phyloP scores from a whole-genome alignment of 495 filamentous ascomycete species.

The Lasiosphaeria miniovina region DNA sequence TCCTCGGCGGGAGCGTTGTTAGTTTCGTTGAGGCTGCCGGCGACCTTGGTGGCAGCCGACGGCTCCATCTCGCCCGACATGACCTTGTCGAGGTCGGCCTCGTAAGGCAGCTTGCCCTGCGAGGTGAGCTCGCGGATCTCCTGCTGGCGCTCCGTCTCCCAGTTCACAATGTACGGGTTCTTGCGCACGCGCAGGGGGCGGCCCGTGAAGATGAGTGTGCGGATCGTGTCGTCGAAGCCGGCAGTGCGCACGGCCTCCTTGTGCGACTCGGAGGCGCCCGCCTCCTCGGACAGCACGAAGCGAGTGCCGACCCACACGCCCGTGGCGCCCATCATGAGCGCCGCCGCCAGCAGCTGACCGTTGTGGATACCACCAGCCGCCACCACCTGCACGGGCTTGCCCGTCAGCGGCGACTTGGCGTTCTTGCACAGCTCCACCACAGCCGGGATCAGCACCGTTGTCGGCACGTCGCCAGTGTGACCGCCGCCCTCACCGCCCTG shows the following conservation, averaged over 20 bases:
- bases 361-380: slow-evolving; percentile 94
- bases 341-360: slow-evolving; percentile 83
- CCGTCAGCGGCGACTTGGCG: slow-evolving; percentile 82
- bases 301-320: slow-evolving; percentile 97
- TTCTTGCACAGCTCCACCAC: slow-evolving; percentile 80
- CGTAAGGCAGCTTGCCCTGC: slow-evolving; percentile 88
- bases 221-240: slow-evolving; percentile 89
- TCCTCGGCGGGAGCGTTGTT: slow-evolving; percentile 67
- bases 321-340: slow-evolving; percentile 87
- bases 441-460: slow-evolving; percentile 72
- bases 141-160: slow-evolving; percentile 83
- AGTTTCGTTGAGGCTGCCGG: slow-evolving; percentile 68
- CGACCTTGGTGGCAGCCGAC: slow-evolving; percentile 73
- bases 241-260: slow-evolving; percentile 94
- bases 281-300: slow-evolving; percentile 91
- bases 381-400: slow-evolving; percentile 80
- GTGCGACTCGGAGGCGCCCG: slow-evolving; percentile 88
- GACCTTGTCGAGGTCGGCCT: slow-evolving; percentile 87
- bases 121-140: slow-evolving; percentile 90
- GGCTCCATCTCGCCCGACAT: slow-evolving; percentile 49
- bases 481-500: slow-evolving; percentile 83
- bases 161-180: slow-evolving; percentile 90
- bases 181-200: slow-evolving; percentile 89
- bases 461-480: slow-evolving; percentile 75
- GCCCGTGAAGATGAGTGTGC: slow-evolving; percentile 97